Evolutionary conservation across 2,329 filamentous ascomycete genomes (phyloP), one percentile per base, ranked within the genome.

Genomic region (Ilyonectria sp.): DNA sequence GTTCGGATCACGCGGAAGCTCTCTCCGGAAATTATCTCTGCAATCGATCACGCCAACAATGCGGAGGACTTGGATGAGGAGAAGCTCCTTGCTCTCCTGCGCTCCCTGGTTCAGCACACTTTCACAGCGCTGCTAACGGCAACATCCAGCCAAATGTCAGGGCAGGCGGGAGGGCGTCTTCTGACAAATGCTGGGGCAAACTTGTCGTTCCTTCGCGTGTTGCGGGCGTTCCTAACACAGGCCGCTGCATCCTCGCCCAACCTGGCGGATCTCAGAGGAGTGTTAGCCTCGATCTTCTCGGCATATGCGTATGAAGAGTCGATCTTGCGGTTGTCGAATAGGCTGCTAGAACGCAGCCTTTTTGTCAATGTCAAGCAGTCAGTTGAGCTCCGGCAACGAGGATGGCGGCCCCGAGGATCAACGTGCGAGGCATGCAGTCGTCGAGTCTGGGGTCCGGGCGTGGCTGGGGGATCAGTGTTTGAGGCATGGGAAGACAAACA

Each of bases 281-380:
- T 98, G 1, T 87, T 99, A 2, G 86, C 90, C 1, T 96, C 95
- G 13, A 95, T 99, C 62, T 98, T 99, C 82, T 91, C 95, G 0
- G 95, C 96, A 0, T 99, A 99, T 78, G 92, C 94, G 0, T 98
- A 98, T 78, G 96, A 99, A 80, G 93, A 95, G 79, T 95, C 93
- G 0, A 93, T 99, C 17, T 87, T 99, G 21, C 87, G 89, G 2
- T 88, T 99, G 3, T 94, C 96, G 1, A 97, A 95, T 78, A 88
- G 92, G 4, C 90, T 99, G 63, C 86, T 99, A 0, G 95, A 97
- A 69, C 92, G 94, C 72, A 96, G 96, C 75, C 86, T 97, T 6
- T 99, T 98, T 75, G 89, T 92, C 46, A 92, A 93, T 70, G 94
- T 99, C 40, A 86, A 90, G 49, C 89, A 93, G 72, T 91, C 94